Evolutionary conservation across 805 yeast species (phyloP).

Genomic region (Candida vartiovaarae): DNA sequence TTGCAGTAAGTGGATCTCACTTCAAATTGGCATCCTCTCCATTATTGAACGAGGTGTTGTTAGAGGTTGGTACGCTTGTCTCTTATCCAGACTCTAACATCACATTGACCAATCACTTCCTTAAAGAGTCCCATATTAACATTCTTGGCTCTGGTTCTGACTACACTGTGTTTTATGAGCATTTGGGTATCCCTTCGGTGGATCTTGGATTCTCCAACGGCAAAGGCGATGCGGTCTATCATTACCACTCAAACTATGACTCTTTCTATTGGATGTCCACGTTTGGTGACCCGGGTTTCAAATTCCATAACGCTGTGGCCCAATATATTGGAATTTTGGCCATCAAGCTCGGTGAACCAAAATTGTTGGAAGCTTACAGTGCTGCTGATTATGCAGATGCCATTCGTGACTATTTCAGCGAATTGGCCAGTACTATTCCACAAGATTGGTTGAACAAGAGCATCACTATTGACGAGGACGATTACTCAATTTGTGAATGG

Average conservation of each 20-base stretch:
- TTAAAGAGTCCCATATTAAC: constrained; percentile 27
- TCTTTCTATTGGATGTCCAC: constrained; percentile 64
- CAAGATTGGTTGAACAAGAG: constrained; percentile 28
- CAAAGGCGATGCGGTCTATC: constrained; percentile 52
- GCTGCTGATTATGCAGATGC: constrained; percentile 32
- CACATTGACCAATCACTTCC: constrained; percentile 24
- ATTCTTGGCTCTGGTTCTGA: constrained; percentile 69
- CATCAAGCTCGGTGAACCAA: constrained; percentile 41
- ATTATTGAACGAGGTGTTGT: constrained; percentile 40
- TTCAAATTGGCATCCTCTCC: constrained; percentile 52
- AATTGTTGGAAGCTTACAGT: constrained; percentile 34
- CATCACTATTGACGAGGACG: constrained; percentile 9
- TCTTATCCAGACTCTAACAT: constrained; percentile 33
- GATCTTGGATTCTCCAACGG: constrained; percentile 48
- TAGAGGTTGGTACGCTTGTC: constrained; percentile 37
- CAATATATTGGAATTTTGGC: constrained; percentile 45
- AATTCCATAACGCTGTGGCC: constrained; percentile 48
- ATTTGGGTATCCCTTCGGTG: constrained; percentile 52
- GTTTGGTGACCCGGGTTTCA: constrained; percentile 57
- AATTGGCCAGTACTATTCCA: constrained; percentile 31
- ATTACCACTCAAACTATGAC: constrained; percentile 72
- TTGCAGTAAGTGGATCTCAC: constrained; percentile 50
- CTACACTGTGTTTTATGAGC: constrained; percentile 53
- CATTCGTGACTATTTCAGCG: constrained; percentile 31
- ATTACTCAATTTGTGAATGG: constrained; percentile 6